A percentile compares a stretch with the other conserved stretches of the same genome.
Evolutionary conservation across 345 rosid species (phyloP).

Genomic region (Pseudoturritis turrita): DNA sequence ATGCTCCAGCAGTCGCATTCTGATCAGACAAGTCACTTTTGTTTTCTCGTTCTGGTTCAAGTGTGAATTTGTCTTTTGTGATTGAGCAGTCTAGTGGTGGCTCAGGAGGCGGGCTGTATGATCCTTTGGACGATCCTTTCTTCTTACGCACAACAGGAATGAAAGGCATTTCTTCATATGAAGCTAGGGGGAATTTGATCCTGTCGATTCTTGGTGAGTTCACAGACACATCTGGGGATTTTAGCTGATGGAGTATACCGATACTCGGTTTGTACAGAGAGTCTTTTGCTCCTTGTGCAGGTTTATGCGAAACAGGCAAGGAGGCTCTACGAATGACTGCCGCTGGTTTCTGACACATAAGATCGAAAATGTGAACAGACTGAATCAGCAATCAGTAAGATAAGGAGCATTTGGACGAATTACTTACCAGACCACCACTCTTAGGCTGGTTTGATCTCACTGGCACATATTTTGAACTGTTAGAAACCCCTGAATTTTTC

Average conservation of each 20-base stretch:
- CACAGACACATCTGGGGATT: slow-evolving; percentile 93
- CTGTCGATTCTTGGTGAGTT: slow-evolving; percentile 92
- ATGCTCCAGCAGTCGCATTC: slow-evolving; percentile 94
- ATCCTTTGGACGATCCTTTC: slow-evolving; percentile 54
- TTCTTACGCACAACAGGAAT: slow-evolving; percentile 40
- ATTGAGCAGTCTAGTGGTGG: slow-evolving; percentile 54
- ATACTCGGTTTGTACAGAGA: slow-evolving; percentile 36
- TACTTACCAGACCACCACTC: slow-evolving; percentile 51
- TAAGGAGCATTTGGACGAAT: not conserved
- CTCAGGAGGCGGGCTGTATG: slow-evolving; percentile 59
- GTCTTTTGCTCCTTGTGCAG: slow-evolving; percentile 30
- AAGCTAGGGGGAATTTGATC: slow-evolving; percentile 90
- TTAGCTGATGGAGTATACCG: slow-evolving; percentile 48
- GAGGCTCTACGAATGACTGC: slow-evolving; percentile 70
- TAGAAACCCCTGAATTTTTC: slow-evolving; percentile 35
- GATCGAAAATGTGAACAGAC: not conserved
- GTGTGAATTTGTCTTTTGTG: slow-evolving; percentile 91
- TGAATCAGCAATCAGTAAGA: slow-evolving; percentile 9
- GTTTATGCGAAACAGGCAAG: slow-evolving; percentile 52
- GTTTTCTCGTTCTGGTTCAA: slow-evolving; percentile 55
- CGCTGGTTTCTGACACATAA: slow-evolving; percentile 27
- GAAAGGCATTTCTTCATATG: slow-evolving; percentile 72
- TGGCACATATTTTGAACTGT: slow-evolving; percentile 38
- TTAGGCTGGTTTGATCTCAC: slow-evolving; percentile 39
- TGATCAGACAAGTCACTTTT: slow-evolving; percentile 77